Evolutionary conservation across 2,329 filamentous ascomycete species (phyloP).

Genomic region (Aspergillus phoenicis): DNA sequence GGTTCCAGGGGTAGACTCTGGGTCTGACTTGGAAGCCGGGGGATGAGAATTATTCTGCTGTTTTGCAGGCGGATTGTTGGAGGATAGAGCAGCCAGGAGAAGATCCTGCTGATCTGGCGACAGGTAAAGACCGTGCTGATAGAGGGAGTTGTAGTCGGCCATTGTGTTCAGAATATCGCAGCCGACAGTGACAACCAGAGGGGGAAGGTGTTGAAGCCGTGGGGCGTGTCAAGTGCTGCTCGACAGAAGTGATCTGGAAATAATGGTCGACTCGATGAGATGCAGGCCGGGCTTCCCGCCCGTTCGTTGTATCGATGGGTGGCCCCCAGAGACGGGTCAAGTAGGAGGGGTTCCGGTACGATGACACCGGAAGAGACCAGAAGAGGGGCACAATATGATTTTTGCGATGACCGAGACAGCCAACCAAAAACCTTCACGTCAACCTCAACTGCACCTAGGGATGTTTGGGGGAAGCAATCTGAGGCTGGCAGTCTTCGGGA

Average conservation of each 20-base stretch:
- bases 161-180: slow-evolving; percentile 27
- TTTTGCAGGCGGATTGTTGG: slow-evolving; percentile 57
- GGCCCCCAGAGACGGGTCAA: slow-evolving; percentile 2
- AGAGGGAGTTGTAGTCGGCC: slow-evolving; percentile 44
- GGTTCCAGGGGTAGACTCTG: slow-evolving; percentile 40
- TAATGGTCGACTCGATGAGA: slow-evolving; percentile 2
- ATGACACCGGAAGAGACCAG: not conserved
- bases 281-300: slow-evolving; percentile 38
- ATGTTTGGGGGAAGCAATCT: not conserved
- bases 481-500: not conserved
- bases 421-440: not conserved
- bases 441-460: not conserved
- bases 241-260: not conserved
- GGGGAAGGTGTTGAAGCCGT: not conserved
- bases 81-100: slow-evolving; percentile 74
- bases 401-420: not conserved
- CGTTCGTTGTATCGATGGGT: slow-evolving; percentile 29
- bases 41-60: slow-evolving; percentile 25
- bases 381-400: not conserved
- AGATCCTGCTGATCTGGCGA: slow-evolving; percentile 76
- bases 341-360: slow-evolving; percentile 6
- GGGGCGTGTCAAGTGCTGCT: not conserved
- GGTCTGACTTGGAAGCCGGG: slow-evolving; percentile 27
- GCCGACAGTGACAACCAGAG: not conserved
- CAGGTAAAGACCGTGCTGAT: slow-evolving; percentile 64